Evolutionary conservation across 1,284 basidiomycete species (phyloP), one percentile per base, ranked within the genome.

Genomic region (Ceratobasidium sp.): DNA sequence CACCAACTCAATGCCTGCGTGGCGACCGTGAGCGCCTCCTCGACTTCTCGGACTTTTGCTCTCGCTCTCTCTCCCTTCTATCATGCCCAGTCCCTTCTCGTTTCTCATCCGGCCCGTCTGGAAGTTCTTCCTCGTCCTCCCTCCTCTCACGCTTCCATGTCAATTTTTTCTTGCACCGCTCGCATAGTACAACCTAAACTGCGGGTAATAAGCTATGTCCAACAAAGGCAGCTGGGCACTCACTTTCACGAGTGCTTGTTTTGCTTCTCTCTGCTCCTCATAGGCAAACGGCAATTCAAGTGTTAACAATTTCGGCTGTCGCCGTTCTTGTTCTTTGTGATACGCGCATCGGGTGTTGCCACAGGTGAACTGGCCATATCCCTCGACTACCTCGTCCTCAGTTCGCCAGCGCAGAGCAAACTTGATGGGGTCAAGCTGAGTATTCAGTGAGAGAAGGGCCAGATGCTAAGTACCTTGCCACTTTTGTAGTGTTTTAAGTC

Each of bases 401-500:
- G 95, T 96, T 46, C 96, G 89, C 96, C 97, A 98, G 4, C 97
- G 91, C 4, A 98, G 87, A 0, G 96, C 92, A 83, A 98, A 93
- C 91, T 96, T 66, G 46, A 5, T 26, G 9, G 28, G 1, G 26
- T 49, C 4, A 46, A 15, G 70, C 33, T 49, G 26, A 75, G 39
- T 15, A 23, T 42, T 6, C 20, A 20, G 56, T 51, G 69, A 56
- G 51, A 6, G 20, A 51, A 77, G 56, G 53, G 12, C 3, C n/a
- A 18, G 58, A 33, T 67, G 23, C n/a, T 7, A 56, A n/a, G 1
- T 66, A 95, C 94, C 79, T 93, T 93, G n/a, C 95, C 94, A 0
- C 93, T 92, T 86, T 96, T 97, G 88, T 94, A 97, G 84, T 97
- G 96, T 86, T 97, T 97, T 80, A 98, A 86, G 85, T 98, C 95